Conservation (phyloP, 2,329 filamentous ascomycete genomes). For the Monosporascus sp. region DNA sequence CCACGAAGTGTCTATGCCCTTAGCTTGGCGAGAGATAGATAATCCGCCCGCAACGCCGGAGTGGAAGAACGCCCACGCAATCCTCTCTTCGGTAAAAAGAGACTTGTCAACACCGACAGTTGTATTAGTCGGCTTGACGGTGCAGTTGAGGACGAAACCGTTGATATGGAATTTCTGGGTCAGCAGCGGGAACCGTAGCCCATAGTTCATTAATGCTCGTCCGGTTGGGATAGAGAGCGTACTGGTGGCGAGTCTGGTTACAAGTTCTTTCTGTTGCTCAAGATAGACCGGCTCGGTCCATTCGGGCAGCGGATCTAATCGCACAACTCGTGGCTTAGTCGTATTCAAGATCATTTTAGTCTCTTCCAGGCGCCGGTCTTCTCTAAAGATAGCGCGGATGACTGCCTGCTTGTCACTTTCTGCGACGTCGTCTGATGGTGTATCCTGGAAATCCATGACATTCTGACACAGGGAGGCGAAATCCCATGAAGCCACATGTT, state of each 20-base stretch:
- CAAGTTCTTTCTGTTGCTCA: slow-evolving; percentile 87
- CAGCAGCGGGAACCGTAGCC: slow-evolving; percentile 78
- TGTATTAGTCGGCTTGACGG: slow-evolving; percentile 87
- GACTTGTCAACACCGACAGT: slow-evolving; percentile 89
- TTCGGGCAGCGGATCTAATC: slow-evolving; percentile 66
- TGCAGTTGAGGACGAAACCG: slow-evolving; percentile 86
- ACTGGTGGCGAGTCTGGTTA: slow-evolving; percentile 78
- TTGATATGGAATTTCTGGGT: slow-evolving; percentile 88
- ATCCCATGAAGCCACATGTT: slow-evolving; percentile 67
- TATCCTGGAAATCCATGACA: slow-evolving; percentile 53
- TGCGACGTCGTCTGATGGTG: slow-evolving; percentile 70
- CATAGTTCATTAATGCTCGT: slow-evolving; percentile 81
- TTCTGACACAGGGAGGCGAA: slow-evolving; percentile 71
- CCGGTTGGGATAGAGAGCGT: slow-evolving; percentile 87
- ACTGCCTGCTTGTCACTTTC: slow-evolving; percentile 80
- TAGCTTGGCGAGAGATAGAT: slow-evolving; percentile 82
- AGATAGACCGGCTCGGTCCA: slow-evolving; percentile 85
- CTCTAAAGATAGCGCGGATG: slow-evolving; percentile 81
- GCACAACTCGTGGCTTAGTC: slow-evolving; percentile 71
- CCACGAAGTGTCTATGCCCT: slow-evolving; percentile 97
- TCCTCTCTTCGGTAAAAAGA: slow-evolving; percentile 89
- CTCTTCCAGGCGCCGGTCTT: slow-evolving; percentile 86
- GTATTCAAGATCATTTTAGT: slow-evolving; percentile 83
- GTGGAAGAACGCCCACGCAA: slow-evolving; percentile 98
- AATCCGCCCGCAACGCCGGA: slow-evolving; percentile 90